These are phyloP conservation scores for Tetrahymena thermophila DNA, from an alignment of 73 alveolate species.

Conservation along the genomic window DNA sequence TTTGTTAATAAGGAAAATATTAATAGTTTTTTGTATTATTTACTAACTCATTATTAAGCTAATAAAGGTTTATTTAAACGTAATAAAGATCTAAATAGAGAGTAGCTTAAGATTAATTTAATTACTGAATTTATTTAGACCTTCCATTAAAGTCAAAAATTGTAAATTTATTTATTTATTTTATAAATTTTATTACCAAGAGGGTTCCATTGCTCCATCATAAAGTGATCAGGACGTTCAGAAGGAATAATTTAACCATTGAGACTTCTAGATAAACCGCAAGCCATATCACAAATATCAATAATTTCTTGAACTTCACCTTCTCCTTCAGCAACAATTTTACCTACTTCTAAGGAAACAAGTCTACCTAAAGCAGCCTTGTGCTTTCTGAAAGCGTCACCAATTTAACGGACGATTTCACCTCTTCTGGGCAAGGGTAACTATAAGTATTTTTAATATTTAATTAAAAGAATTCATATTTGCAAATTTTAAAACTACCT, in stretches of 20 bases:
- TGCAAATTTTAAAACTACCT: neutral
- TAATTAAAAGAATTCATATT: neutral
- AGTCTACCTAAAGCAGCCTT: slow-evolving; percentile 77
- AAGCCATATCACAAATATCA: slow-evolving; percentile 88
- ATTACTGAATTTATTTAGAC: neutral
- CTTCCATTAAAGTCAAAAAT: neutral
- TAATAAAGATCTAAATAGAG: neutral
- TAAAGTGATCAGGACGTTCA: slow-evolving; percentile 83
- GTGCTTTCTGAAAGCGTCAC: slow-evolving; percentile 75
- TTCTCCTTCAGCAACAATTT: slow-evolving; percentile 77
- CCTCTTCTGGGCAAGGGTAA: slow-evolving; percentile 91
- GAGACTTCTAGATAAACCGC: slow-evolving; percentile 74
- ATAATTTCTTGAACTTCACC: slow-evolving; percentile 89
- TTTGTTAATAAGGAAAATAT: too few species aligned
- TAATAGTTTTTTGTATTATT: neutral
- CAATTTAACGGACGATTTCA: slow-evolving; percentile 84
- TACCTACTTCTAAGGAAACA: slow-evolving; percentile 84
- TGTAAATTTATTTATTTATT: too few species aligned
- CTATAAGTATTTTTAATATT: slow-evolving; percentile 31
- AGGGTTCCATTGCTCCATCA: slow-evolving; percentile 90
- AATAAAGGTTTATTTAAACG: neutral
- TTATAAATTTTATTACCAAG: slow-evolving; percentile 35
- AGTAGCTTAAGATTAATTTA: neutral
- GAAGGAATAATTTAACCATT: slow-evolving; percentile 79
- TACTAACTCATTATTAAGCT: neutral